These are phyloP conservation scores for Euphrasia arctica DNA, from an alignment of 305 asterid species.

Conservation along the genomic window DNA sequence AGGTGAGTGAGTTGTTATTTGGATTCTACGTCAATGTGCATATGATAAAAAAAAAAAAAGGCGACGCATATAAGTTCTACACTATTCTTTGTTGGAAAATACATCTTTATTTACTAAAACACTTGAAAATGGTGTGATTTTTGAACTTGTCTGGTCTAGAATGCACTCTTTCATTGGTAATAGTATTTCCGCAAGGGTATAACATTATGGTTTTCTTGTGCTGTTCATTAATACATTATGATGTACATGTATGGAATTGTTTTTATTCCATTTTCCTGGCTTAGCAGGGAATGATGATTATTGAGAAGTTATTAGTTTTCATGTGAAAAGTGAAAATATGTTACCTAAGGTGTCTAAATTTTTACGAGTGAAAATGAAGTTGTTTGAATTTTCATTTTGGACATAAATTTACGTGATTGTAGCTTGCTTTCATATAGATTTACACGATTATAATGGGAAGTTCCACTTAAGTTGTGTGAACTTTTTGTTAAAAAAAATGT, in stretches of 20 bases:
- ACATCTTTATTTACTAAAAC: neutral
- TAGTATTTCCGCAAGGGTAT: neutral
- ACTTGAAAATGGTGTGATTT: neutral
- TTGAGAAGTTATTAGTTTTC: too few species aligned
- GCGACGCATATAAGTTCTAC: neutral
- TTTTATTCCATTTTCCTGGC: neutral
- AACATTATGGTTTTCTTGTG: neutral
- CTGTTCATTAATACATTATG: neutral
- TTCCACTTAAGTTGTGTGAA: too few species aligned
- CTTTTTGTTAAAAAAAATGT: too few species aligned
- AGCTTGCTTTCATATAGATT: too few species aligned
- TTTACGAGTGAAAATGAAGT: too few species aligned
- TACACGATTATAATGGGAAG: too few species aligned
- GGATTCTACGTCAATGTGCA: slow-evolving; percentile 1
- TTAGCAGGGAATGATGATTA: too few species aligned
- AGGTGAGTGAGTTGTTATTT: slow-evolving; percentile 41
- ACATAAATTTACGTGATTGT: too few species aligned
- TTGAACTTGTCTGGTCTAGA: neutral
- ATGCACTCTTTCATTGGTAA: neutral
- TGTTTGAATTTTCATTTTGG: too few species aligned
- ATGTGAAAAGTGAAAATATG: too few species aligned
- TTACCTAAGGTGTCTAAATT: too few species aligned
- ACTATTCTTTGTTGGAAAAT: neutral
- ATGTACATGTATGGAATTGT: too few species aligned
- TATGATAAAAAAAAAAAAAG: neutral